phyloP scores from a whole-genome alignment of 169 alveolate species.

The Plasmodium gonderi region DNA sequence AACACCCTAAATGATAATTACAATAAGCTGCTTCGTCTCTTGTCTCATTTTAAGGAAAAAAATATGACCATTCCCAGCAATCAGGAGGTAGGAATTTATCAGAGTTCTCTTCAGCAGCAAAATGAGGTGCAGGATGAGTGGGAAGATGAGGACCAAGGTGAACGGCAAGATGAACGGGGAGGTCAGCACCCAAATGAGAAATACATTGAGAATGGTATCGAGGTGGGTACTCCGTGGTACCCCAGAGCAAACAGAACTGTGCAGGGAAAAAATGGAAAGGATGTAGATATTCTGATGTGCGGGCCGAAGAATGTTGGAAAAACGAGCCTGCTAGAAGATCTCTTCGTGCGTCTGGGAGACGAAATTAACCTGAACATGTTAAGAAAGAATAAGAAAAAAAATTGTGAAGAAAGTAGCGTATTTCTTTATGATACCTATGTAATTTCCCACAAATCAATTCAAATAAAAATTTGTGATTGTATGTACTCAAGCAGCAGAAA shows the following conservation, averaged over 20 bases:
- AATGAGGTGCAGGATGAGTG: too few species aligned
- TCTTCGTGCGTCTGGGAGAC: constrained; percentile 68
- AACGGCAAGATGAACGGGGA: too few species aligned
- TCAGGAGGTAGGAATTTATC: background rate
- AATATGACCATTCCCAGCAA: background rate
- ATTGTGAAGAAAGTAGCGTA: background rate
- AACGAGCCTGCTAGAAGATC: constrained; percentile 63
- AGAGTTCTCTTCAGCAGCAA: too few species aligned
- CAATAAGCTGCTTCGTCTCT: constrained; percentile 1
- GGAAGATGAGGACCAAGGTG: too few species aligned
- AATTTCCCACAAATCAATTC: background rate
- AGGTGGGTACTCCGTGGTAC: background rate
- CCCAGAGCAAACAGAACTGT: background rate
- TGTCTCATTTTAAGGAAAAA: constrained; percentile 12
- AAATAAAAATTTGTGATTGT: constrained; percentile 60
- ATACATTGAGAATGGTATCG: too few species aligned
- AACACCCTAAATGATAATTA: constrained; percentile 14
- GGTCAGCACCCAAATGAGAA: too few species aligned
- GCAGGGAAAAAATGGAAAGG: constrained; percentile 1
- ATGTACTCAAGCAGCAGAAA: constrained; percentile 11
- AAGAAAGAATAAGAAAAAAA: constrained; percentile 54
- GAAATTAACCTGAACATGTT: constrained; percentile 33
- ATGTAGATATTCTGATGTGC: constrained; percentile 70
- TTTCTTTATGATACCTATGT: constrained; percentile 19
- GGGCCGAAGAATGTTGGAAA: constrained; percentile 78